A percentile compares a stretch with the other conserved stretches of the same genome.
Conservation (phyloP, 2,329 filamentous ascomycete genomes). For the Aspergillus brunneoviolaceus region DNA sequence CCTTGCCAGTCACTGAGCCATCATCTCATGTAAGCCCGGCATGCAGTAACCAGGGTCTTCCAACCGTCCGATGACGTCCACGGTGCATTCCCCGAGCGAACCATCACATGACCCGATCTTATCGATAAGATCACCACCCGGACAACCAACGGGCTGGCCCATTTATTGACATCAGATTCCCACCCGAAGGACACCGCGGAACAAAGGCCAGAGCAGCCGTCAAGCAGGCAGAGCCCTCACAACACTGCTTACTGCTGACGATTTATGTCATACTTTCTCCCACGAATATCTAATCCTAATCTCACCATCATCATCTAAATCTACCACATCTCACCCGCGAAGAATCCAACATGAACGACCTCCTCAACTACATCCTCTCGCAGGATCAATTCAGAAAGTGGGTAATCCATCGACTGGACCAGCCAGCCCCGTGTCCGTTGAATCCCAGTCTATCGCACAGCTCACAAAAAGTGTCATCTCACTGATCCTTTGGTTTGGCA, state of each 20-base stretch:
- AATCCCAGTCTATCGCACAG: slow-evolving; percentile 26
- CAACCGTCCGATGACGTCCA: not conserved
- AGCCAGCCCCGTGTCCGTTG: slow-evolving; percentile 5
- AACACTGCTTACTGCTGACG: not conserved
- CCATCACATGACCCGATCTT: slow-evolving; percentile 1
- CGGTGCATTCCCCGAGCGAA: not conserved
- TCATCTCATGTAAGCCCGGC: too few relatives aligned
- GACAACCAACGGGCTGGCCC: slow-evolving; percentile 5
- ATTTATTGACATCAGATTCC: slow-evolving; percentile 8
- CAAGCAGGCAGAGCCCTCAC: not conserved
- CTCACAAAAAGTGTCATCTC: not conserved
- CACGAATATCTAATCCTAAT: not conserved
- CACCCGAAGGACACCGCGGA: not conserved
- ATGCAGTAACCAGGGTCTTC: too few relatives aligned
- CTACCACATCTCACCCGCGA: not conserved
- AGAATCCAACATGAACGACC: slow-evolving; percentile 49
- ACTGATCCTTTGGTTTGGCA: not conserved
- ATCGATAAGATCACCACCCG: slow-evolving; percentile 8
- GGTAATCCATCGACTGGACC: slow-evolving; percentile 21
- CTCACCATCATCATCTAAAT: not conserved
- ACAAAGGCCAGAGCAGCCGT: not conserved
- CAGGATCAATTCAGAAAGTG: slow-evolving; percentile 59
- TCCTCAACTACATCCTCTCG: slow-evolving; percentile 64
- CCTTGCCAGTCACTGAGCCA: too few relatives aligned
- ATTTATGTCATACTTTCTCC: not conserved